Percentiles rank a stretch among this genome's conserved stretches.
phyloP scores from a whole-genome alignment of 140 eudicot species.

The Bidens hawaiensis region DNA sequence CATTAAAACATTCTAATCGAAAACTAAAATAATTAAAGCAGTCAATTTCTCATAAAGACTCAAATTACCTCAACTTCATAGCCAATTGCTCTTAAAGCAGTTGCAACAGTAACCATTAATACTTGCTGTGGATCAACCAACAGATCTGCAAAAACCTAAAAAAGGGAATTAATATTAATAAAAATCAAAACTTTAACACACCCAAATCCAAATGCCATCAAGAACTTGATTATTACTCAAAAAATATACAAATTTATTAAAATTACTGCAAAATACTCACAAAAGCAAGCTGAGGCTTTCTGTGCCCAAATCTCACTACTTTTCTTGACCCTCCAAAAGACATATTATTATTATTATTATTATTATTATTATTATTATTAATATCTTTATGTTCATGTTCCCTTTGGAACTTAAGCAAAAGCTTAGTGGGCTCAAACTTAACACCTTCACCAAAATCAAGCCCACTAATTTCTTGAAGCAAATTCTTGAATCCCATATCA shows the following conservation, averaged over 20 bases:
- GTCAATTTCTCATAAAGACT: not conserved
- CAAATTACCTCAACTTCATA: slow-evolving; percentile 80
- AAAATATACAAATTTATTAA: not conserved
- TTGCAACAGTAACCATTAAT: slow-evolving; percentile 72
- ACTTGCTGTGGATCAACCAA: slow-evolving; percentile 73
- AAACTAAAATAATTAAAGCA: slow-evolving; percentile 12
- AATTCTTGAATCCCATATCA: slow-evolving; percentile 28
- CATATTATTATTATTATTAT: no score
- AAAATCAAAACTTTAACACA: not conserved
- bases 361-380: no score
- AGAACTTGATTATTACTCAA: not conserved
- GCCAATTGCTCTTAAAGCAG: slow-evolving; percentile 75
- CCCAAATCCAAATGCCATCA: slow-evolving; percentile 12
- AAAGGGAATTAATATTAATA: slow-evolving; percentile 17
- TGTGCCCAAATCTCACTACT: slow-evolving; percentile 64
- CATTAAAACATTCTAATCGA: not conserved
- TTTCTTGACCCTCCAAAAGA: slow-evolving; percentile 35
- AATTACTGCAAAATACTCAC: slow-evolving; percentile 39
- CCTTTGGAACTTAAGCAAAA: slow-evolving; percentile 54
- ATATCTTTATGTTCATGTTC: slow-evolving; percentile 33
- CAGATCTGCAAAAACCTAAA: slow-evolving; percentile 88
- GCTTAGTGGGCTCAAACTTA: slow-evolving; percentile 61
- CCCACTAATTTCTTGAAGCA: slow-evolving; percentile 47
- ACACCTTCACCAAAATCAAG: slow-evolving; percentile 84
- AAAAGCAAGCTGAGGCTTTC: slow-evolving; percentile 85